Base-by-base conservation (phyloP, 1,284 basidiomycete species). In the Ceratobasidium sp. region DNA sequence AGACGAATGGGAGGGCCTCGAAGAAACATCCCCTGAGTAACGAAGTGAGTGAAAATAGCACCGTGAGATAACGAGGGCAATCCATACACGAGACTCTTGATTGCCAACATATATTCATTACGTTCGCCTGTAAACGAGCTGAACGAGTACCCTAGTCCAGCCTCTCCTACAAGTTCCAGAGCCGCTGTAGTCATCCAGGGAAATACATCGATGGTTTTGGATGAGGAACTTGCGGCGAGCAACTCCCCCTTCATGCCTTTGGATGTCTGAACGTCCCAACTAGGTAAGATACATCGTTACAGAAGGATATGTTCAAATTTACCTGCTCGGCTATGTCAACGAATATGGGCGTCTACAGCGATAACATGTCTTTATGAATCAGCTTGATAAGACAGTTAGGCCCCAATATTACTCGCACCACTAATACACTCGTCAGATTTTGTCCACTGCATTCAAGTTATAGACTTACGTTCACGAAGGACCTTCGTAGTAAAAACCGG, bases 171-270 rank as follows among this genome's bases (percentile, higher is more conserved):
- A 2, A 83, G 83, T 78, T 89, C 88, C 2, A 89, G 81, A 27
- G 88, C 85, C 1, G 85, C 84, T 6, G 87, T 82, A n/a, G 84
- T 85, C 78, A 87, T 81, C 86, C 86, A 88, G 57, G 86, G 84
- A 2, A 85, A 84, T 78, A 89, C 82, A 69, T 89, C 84, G 36
- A 88, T 78, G 79, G 86, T 79, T n/a, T 78, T 79, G 29, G 57
- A 36, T 33, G 60, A 73, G n/a, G 79, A 77, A 78, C 50, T 75
- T 27, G 71, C 54, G 3, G 57, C 64, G 22, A 82, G 54, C 65
- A 80, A 76, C 44, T 50, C 19, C 57, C 44, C 9, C 24, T 9
- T 9, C 19, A 27, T 44, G 4, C 45, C 44, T 11, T 31, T 22
- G 31, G 3, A 22, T 45, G 59, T 44, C 77, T 31, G 62, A 75